Percentiles rank a stretch among this genome's conserved stretches.
These are phyloP conservation scores for Tagetes patula DNA, from an alignment of 129 eudicot species.

Conservation along the genomic window DNA sequence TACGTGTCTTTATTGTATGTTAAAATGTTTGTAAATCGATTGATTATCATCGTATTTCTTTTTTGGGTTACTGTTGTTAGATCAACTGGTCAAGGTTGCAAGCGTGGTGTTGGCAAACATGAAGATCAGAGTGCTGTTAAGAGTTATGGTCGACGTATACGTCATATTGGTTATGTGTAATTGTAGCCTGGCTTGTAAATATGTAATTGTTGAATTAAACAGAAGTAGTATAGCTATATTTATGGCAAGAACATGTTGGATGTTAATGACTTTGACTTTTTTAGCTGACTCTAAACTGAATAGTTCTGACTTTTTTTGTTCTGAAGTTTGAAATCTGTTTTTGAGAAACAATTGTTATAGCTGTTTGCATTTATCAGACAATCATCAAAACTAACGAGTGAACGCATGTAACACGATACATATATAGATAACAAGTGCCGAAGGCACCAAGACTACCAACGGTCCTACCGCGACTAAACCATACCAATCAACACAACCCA, in stretches of 20 bases:
- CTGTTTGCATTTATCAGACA: neutral
- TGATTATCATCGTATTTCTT: neutral
- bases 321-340: too few species aligned
- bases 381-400: constrained; percentile 26
- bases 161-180: constrained; percentile 19
- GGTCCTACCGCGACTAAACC: constrained; percentile 50
- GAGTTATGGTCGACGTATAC: constrained; percentile 20
- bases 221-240: neutral
- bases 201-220: constrained; percentile 15
- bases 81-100: neutral
- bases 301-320: too few species aligned
- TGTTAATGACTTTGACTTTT: neutral
- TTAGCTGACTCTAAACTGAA: neutral
- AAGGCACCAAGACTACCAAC: constrained; percentile 52
- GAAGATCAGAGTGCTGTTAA: constrained; percentile 17
- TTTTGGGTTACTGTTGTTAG: neutral
- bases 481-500: constrained; percentile 51
- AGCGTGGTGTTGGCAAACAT: constrained; percentile 10
- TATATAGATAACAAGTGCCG: constrained; percentile 50
- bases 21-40: constrained; percentile 11
- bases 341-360: too few species aligned
- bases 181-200: constrained; percentile 22
- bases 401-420: constrained; percentile 59
- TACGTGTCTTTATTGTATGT: neutral
- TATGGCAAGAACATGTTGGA: constrained; percentile 1